These are phyloP conservation scores for Tephrocybe sp. DNA, from an alignment of 768 basidiomycete species.

Conservation along the genomic window DNA sequence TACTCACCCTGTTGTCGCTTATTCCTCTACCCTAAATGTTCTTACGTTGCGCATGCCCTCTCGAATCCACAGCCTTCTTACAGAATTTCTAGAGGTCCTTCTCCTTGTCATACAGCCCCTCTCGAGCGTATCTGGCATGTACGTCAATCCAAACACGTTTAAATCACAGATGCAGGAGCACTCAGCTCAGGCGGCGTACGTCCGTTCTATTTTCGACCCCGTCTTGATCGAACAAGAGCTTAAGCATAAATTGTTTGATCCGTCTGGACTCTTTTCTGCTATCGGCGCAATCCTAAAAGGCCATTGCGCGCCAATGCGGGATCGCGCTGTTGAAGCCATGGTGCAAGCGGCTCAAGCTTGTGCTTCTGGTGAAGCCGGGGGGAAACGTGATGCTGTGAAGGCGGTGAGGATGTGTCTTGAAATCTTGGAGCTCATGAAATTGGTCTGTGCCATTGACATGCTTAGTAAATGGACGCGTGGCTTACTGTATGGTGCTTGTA, in stretches of 20 bases:
- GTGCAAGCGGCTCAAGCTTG: constrained; percentile 63
- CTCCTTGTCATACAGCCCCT: constrained; percentile 83
- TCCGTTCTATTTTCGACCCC: constrained; percentile 79
- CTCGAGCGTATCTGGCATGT: constrained; percentile 56
- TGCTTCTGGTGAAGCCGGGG: constrained; percentile 51
- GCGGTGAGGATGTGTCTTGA: constrained; percentile 85
- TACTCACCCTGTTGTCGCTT: constrained; percentile 40
- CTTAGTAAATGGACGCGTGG: constrained; percentile 19
- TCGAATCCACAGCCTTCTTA: constrained; percentile 64
- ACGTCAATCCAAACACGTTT: constrained; percentile 56
- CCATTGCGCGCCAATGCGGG: constrained; percentile 93
- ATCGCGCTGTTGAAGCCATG: constrained; percentile 81
- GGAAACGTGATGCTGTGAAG: constrained; percentile 60
- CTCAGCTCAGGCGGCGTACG: constrained; percentile 59
- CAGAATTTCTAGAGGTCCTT: constrained; percentile 79
- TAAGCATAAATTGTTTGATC: constrained; percentile 72
- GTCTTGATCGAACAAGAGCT: constrained; percentile 81
- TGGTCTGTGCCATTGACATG: constrained; percentile 48
- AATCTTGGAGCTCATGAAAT: constrained; percentile 92
- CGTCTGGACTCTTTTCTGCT: constrained; percentile 70
- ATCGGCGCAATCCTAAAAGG: constrained; percentile 82
- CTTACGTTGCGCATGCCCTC: constrained; percentile 69
- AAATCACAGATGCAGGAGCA: constrained; percentile 61
- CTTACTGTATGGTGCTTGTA: constrained; percentile 29
- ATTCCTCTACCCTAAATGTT: constrained; percentile 39